Evolutionary conservation across 306 rosid genomes (phyloP).

Genomic region (Rosa lucieae): DNA sequence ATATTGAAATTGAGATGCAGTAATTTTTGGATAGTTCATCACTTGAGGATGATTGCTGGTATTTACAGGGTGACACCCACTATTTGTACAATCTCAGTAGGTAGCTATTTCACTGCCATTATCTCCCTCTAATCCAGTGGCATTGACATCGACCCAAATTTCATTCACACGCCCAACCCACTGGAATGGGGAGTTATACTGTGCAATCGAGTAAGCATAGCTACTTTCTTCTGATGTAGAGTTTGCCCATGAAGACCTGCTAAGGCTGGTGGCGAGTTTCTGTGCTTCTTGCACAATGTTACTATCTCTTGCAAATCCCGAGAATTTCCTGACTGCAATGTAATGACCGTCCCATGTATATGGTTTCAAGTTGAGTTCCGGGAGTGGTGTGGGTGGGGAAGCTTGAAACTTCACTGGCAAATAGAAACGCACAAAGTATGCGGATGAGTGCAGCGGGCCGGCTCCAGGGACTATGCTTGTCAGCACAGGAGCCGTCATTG

Average conservation of each 20-base stretch:
- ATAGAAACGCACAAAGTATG: conserved; percentile 56
- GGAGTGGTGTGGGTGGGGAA: conserved; percentile 68
- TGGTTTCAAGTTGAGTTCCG: conserved; percentile 55
- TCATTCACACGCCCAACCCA: conserved; percentile 59
- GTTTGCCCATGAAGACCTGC: conserved; percentile 61
- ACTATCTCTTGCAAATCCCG: conserved; percentile 63
- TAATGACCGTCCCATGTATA: conserved; percentile 43
- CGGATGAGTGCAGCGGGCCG: conserved; percentile 66
- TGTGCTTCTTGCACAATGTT: conserved; percentile 66
- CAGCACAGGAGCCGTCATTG: conserved; percentile 66
- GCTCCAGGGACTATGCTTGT: conserved; percentile 65
- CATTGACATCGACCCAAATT: conserved; percentile 71
- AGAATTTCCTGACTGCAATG: conserved; percentile 66
- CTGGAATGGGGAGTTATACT: conserved; percentile 55
- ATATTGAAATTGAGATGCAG: not conserved
- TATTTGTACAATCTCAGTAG: conserved; percentile 28
- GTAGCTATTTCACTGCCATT: conserved; percentile 31
- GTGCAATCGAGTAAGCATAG: conserved; percentile 70
- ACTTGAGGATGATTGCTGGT: not conserved
- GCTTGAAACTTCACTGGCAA: conserved; percentile 67
- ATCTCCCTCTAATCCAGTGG: conserved; percentile 43
- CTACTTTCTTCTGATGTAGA: conserved; percentile 41
- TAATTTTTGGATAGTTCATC: not conserved
- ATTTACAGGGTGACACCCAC: not conserved
- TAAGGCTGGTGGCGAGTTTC: conserved; percentile 62